Percentiles rank a stretch among this genome's conserved stretches.
Evolutionary conservation across 73 alveolate species (phyloP).

Genomic region (Diophrys appendiculata): DNA sequence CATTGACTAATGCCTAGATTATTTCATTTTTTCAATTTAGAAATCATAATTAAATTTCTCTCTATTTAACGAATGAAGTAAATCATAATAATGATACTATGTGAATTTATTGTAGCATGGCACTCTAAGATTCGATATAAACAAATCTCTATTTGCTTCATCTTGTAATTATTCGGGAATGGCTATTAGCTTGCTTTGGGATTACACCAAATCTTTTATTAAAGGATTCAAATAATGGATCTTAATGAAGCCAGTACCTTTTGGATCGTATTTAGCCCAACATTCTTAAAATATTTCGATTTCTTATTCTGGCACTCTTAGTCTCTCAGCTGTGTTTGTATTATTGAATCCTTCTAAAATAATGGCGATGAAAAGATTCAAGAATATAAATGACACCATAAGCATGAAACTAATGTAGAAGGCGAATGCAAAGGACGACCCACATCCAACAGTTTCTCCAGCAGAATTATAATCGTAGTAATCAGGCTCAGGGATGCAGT

Average conservation of each 20-base stretch:
- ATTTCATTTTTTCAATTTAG: too few species aligned
- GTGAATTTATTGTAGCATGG: neutral
- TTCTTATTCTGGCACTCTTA: constrained; percentile 15
- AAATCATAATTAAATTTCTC: neutral
- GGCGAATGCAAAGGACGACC: constrained; percentile 11
- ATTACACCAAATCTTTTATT: constrained; percentile 9
- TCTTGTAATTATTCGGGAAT: neutral
- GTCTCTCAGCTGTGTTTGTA: constrained; percentile 26
- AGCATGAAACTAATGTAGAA: constrained; percentile 49
- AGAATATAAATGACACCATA: constrained; percentile 63
- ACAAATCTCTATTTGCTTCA: neutral
- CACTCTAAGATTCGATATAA: neutral
- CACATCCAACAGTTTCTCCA: constrained; percentile 25
- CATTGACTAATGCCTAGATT: too few species aligned
- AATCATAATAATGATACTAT: neutral
- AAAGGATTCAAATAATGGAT: constrained; percentile 16
- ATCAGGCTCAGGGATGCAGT: constrained; percentile 18
- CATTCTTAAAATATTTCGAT: constrained; percentile 9
- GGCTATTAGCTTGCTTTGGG: neutral
- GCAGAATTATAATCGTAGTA: constrained; percentile 12
- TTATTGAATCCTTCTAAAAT: constrained; percentile 58
- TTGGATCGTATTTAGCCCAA: constrained; percentile 56
- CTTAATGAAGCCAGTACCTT: constrained; percentile 43
- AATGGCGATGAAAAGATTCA: constrained; percentile 75
- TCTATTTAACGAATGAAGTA: neutral